Percentiles rank a stretch among this genome's conserved stretches.
These are phyloP conservation scores for Venturia aucupariae DNA, from an alignment of 2,329 filamentous ascomycete genomes.

Conservation along the genomic window DNA sequence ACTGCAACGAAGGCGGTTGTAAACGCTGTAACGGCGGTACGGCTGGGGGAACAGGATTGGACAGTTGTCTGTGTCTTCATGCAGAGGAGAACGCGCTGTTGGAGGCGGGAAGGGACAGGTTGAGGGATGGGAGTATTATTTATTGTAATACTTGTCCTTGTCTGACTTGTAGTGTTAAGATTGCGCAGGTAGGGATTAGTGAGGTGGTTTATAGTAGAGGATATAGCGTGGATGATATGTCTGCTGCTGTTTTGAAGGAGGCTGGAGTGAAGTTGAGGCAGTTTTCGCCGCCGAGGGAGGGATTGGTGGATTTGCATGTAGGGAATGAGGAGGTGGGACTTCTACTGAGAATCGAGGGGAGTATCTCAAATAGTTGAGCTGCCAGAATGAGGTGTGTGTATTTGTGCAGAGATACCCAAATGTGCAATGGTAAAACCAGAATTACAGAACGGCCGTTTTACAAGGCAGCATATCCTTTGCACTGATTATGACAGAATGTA, in stretches of 20 bases:
- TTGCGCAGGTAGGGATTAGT: conserved; percentile 87
- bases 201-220: conserved; percentile 92
- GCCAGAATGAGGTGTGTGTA: background rate
- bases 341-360: background rate
- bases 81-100: conserved; percentile 95
- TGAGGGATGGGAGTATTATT: conserved; percentile 70
- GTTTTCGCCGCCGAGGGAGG: conserved; percentile 53
- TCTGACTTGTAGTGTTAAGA: conserved; percentile 96
- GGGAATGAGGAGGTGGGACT: background rate
- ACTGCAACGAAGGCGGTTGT: conserved; percentile 92
- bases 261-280: conserved; percentile 80
- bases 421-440: background rate
- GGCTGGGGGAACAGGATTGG: conserved; percentile 61
- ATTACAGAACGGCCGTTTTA: background rate
- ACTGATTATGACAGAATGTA: no score
- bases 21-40: conserved; percentile 67
- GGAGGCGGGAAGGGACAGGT: conserved; percentile 85
- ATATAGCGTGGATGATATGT: conserved; percentile 78
- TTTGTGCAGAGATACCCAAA: background rate
- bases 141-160: conserved; percentile 98
- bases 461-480: no score
- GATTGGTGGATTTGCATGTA: background rate
- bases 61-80: conserved; percentile 92
- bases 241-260: conserved; percentile 60
- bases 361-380: background rate